Evolutionary conservation across 345 rosid genomes (phyloP).

Genomic region (Hevea brasiliensis): DNA sequence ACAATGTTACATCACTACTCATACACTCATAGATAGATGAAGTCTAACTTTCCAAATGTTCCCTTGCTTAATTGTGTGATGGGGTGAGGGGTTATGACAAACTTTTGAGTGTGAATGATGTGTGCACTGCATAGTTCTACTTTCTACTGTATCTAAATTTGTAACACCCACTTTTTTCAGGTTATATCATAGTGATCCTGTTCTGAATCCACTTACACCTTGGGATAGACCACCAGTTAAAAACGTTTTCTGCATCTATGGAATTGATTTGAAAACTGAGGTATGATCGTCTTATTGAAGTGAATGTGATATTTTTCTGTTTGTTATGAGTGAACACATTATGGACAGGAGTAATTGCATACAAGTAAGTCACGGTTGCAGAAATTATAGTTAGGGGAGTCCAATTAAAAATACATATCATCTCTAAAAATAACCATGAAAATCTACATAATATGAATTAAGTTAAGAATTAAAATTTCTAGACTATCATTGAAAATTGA

Average conservation of each 20-base stretch:
- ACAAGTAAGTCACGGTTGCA: too few relatives aligned
- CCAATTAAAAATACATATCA: too few relatives aligned
- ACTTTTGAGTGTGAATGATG: conserved; percentile 1
- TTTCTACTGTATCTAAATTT: conserved; percentile 7
- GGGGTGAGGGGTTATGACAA: not conserved
- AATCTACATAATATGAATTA: too few relatives aligned
- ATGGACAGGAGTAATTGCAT: too few relatives aligned
- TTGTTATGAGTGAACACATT: not conserved
- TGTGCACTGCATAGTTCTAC: not conserved
- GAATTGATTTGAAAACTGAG: conserved; percentile 87
- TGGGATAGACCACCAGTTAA: conserved; percentile 99
- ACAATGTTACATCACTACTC: not conserved
- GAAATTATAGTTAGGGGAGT: too few relatives aligned
- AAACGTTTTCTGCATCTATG: conserved; percentile 94
- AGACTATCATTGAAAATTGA: too few relatives aligned
- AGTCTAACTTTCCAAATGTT: not conserved
- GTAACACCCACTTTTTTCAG: conserved; percentile 43
- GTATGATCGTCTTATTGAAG: conserved; percentile 41
- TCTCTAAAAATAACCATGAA: too few relatives aligned
- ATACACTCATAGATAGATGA: not conserved
- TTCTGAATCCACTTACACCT: conserved; percentile 90
- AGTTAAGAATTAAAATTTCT: too few relatives aligned
- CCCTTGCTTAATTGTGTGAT: not conserved
- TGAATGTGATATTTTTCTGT: not conserved
- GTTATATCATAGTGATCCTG: conserved; percentile 83